Percentiles rank a stretch among this genome's conserved stretches.
phyloP scores from a whole-genome alignment of 2,329 filamentous ascomycete species.

The Fusarium sp. region DNA sequence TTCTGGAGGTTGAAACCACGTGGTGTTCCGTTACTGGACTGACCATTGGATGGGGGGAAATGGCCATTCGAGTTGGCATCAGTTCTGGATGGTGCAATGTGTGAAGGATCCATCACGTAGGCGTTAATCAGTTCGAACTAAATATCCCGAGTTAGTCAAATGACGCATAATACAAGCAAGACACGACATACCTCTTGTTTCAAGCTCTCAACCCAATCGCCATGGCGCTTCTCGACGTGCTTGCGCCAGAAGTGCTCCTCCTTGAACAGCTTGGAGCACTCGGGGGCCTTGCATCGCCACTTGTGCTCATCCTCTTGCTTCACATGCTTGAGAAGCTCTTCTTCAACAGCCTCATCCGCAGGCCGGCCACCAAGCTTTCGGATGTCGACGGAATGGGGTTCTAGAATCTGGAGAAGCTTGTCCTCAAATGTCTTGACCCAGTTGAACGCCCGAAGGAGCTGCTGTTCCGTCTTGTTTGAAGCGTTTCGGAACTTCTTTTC shows the following conservation, averaged over 20 bases:
- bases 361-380: conserved; percentile 91
- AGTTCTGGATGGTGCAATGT: conserved; percentile 92
- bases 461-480: conserved; percentile 85
- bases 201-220: conserved; percentile 85
- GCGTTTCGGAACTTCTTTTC: conserved; percentile 81
- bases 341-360: conserved; percentile 85
- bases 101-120: conserved; percentile 93
- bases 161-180: not conserved
- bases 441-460: conserved; percentile 94
- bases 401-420: conserved; percentile 91
- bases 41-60: conserved; percentile 84
- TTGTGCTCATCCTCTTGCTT: conserved; percentile 99
- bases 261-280: conserved; percentile 97
- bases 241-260: conserved; percentile 98
- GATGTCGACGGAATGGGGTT: conserved; percentile 88
- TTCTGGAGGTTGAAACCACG: conserved; percentile 90
- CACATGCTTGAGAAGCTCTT: conserved; percentile 87
- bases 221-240: conserved; percentile 95
- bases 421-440: conserved; percentile 99
- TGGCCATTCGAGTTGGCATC: conserved; percentile 97
- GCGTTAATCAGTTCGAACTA: conserved; percentile 91
- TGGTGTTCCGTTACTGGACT: conserved; percentile 84
- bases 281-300: conserved; percentile 94
- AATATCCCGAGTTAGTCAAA: conserved; percentile 33
- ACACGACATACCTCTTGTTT: conserved; percentile 80